phyloP scores from a whole-genome alignment of 148 eudicot species.

The Vaccinium myrtillus region DNA sequence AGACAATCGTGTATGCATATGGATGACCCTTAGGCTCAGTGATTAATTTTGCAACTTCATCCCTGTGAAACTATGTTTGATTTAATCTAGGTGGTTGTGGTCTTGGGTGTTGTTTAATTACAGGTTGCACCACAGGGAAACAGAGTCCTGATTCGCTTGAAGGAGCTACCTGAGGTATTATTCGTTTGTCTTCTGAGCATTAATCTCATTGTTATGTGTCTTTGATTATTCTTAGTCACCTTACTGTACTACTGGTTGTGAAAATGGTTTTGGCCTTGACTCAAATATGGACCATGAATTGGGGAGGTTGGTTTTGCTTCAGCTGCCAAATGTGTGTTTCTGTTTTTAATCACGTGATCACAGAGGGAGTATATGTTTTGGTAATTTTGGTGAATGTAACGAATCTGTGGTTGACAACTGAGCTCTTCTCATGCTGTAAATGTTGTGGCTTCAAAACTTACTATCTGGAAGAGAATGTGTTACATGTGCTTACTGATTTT shows the following conservation, averaged over 20 bases:
- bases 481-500: neutral
- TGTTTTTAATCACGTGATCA: neutral
- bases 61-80: neutral
- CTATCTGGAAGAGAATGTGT: neutral
- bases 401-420: neutral
- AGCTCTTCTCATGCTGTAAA: neutral
- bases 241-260: neutral
- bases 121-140: constrained; percentile 92
- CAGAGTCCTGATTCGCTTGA: constrained; percentile 81
- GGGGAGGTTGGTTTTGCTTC: neutral
- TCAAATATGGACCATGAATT: neutral
- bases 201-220: neutral
- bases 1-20: neutral
- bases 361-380: neutral
- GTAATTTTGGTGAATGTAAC: neutral
- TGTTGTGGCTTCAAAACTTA: neutral
- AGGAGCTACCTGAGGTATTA: constrained; percentile 74
- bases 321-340: neutral
- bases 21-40: neutral
- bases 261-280: neutral
- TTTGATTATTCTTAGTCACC: neutral
- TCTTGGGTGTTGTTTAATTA: neutral
- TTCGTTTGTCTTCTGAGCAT: neutral
- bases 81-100: neutral
- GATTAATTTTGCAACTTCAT: neutral